Conservation (phyloP, 305 asterid genomes). For the Caryopteris hybrid region DNA sequence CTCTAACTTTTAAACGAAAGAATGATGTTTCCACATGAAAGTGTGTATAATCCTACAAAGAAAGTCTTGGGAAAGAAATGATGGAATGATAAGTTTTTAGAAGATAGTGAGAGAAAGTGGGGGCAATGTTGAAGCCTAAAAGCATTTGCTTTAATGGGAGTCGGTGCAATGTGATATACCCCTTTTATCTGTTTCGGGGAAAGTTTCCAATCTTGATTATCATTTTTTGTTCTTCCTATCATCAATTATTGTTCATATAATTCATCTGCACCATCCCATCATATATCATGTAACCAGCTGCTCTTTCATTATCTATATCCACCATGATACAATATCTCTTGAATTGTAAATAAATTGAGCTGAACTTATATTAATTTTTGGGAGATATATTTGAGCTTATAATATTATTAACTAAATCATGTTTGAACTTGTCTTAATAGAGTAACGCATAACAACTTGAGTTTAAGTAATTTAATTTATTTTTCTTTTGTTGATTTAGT, state of each 20-base stretch:
- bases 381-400: too few species aligned
- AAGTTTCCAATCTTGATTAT: conserved; percentile 11
- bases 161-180: conserved; percentile 25
- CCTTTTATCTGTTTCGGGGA: conserved; percentile 14
- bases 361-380: too few species aligned
- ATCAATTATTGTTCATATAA: conserved; percentile 17
- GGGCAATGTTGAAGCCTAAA: background rate
- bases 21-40: conserved; percentile 33
- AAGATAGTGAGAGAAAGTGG: conserved; percentile 12
- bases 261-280: background rate
- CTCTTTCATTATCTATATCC: too few species aligned
- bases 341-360: too few species aligned
- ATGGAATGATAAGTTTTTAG: conserved; percentile 16
- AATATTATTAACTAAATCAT: too few species aligned
- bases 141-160: conserved; percentile 26
- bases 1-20: conserved; percentile 25
- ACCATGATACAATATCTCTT: too few species aligned
- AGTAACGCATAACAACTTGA: too few species aligned
- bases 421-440: too few species aligned
- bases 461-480: too few species aligned
- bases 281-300: too few species aligned
- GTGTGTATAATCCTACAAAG: conserved; percentile 2
- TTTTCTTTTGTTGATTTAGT: too few species aligned
- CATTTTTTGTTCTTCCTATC: background rate
- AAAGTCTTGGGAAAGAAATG: conserved; percentile 24